Percentiles rank a stretch among this genome's conserved stretches.
phyloP scores from a whole-genome alignment of 805 yeast species.

The Lachancea waltii region DNA sequence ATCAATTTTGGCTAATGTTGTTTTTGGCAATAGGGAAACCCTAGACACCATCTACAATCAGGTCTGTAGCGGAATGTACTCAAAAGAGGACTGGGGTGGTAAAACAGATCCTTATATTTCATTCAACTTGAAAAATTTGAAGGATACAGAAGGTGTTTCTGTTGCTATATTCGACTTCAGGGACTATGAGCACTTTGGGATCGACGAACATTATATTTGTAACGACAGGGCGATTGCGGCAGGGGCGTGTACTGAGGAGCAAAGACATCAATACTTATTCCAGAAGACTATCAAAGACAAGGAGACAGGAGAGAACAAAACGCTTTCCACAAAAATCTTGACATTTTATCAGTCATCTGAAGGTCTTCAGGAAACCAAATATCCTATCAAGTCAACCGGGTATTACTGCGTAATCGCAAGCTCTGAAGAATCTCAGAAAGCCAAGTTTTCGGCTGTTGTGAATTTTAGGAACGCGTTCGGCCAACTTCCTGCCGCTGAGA shows the following conservation, averaged over 20 bases:
- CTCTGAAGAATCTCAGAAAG: slow-evolving; percentile 35
- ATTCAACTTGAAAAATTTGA: slow-evolving; percentile 36
- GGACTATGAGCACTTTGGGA: slow-evolving; percentile 68
- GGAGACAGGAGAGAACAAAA: slow-evolving; percentile 46
- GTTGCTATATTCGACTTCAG: slow-evolving; percentile 78
- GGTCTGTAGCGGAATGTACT: slow-evolving; percentile 85
- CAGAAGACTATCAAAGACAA: slow-evolving; percentile 36
- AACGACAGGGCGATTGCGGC: slow-evolving; percentile 56
- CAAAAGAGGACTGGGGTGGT: slow-evolving; percentile 85
- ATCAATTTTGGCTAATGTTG: slow-evolving; percentile 11
- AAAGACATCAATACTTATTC: slow-evolving; percentile 60
- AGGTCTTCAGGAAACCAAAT: slow-evolving; percentile 57
- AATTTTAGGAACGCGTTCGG: slow-evolving; percentile 92
- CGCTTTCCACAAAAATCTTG: slow-evolving; percentile 48
- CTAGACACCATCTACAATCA: slow-evolving; percentile 51
- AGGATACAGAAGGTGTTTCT: slow-evolving; percentile 41
- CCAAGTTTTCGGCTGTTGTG: slow-evolving; percentile 55
- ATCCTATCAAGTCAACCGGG: slow-evolving; percentile 69
- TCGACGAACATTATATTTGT: slow-evolving; percentile 60
- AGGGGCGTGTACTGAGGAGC: slow-evolving; percentile 47
- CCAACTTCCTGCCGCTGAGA: slow-evolving; percentile 78
- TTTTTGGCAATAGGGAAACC: slow-evolving; percentile 37
- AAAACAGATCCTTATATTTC: slow-evolving; percentile 54
- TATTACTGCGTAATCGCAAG: slow-evolving; percentile 85
- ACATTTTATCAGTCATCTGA: slow-evolving; percentile 48